phyloP scores from a whole-genome alignment of 257 asterid genomes.

The Plectranthus barbatus region DNA sequence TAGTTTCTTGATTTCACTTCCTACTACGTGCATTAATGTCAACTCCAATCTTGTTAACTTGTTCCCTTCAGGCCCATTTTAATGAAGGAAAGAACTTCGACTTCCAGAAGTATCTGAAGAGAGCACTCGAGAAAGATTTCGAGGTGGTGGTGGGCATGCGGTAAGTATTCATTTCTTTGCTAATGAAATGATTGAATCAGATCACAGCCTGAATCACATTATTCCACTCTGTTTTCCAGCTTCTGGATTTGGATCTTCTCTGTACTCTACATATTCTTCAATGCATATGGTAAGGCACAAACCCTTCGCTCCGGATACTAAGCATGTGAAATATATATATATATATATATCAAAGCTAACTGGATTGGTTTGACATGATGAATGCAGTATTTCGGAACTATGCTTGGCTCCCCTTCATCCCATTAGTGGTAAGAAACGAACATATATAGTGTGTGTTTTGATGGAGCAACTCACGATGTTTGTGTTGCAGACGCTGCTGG shows the following conservation, averaged over 20 bases:
- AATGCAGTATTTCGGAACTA: conserved; percentile 59
- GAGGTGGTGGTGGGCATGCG: conserved; percentile 64
- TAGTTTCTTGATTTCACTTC: background rate
- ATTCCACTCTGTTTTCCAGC: conserved; percentile 24
- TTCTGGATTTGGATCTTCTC: conserved; percentile 74
- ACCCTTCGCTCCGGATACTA: background rate
- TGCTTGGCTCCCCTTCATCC: conserved; percentile 70
- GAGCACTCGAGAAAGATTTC: conserved; percentile 65
- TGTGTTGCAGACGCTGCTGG: conserved; percentile 40
- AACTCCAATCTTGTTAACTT: background rate
- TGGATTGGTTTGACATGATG: background rate
- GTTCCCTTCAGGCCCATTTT: conserved; percentile 55
- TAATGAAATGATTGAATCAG: background rate
- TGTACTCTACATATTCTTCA: conserved; percentile 69
- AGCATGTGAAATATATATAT: background rate
- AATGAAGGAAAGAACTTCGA: conserved; percentile 42
- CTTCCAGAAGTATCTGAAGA: conserved; percentile 51
- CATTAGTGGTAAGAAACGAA: conserved; percentile 48
- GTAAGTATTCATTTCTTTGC: conserved; percentile 20
- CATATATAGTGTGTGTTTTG: background rate
- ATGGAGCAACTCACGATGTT: background rate
- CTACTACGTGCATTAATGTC: background rate
- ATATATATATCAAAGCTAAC: conserved; percentile 3
- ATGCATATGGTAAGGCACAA: conserved; percentile 45
- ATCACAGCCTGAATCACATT: background rate